Percentiles rank a stretch among this genome's conserved stretches.
These are phyloP conservation scores for Rhizoclosmatium globosum DNA, from an alignment of 192 early-diverging fungal species.

Conservation along the genomic window DNA sequence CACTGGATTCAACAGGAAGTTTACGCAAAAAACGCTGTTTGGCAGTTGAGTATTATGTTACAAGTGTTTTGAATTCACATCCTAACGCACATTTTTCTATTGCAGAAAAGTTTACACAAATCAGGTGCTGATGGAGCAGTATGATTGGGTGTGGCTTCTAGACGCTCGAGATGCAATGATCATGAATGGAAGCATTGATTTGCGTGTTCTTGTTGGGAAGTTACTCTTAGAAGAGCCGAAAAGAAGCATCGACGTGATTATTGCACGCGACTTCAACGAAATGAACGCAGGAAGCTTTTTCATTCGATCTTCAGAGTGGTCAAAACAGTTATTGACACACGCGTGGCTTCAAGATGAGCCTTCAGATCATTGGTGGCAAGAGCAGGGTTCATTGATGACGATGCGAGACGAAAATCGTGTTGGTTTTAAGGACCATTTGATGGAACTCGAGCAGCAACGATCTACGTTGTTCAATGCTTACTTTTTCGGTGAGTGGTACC, in stretches of 20 bases:
- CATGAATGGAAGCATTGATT: background rate
- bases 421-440: background rate
- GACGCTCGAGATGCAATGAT: no score
- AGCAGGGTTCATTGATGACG: background rate
- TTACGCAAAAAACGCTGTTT: background rate
- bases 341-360: background rate
- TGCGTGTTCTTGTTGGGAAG: background rate
- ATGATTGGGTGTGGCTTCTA: background rate
- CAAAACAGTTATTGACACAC: background rate
- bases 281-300: background rate
- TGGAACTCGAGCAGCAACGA: background rate
- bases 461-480: background rate
- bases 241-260: background rate
- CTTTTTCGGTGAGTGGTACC: no score
- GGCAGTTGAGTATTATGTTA: background rate
- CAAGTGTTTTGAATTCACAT: no score
- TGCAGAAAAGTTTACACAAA: background rate
- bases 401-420: background rate
- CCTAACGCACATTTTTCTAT: no score
- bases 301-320: background rate
- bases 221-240: background rate
- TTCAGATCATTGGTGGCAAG: background rate
- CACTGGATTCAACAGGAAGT: background rate
- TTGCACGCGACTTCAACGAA: conserved; percentile 4
- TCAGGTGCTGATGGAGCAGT: background rate